Percentiles rank a stretch among this genome's conserved stretches.
phyloP scores from a whole-genome alignment of 208 protist genomes.

The Balamuthia mandrillaris region DNA sequence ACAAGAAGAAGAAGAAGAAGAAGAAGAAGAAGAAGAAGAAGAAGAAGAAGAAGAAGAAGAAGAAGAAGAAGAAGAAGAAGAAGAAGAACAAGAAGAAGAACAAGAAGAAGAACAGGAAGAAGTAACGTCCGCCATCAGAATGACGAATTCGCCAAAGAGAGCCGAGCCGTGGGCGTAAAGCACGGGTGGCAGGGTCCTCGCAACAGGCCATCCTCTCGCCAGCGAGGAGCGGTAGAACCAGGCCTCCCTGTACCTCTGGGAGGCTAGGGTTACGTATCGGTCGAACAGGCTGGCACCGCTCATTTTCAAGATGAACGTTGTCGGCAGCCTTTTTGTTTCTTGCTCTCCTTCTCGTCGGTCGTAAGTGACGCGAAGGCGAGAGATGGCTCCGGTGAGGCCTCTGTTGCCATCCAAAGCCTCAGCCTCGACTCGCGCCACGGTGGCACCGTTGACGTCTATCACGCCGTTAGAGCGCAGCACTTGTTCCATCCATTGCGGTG shows the following conservation, averaged over 20 bases:
- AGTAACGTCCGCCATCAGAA: constrained; percentile 41
- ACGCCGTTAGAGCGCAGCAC: no score
- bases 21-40: no score
- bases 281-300: not conserved
- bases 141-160: constrained; percentile 11
- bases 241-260: not conserved
- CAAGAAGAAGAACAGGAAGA: no score
- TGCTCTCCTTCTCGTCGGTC: not conserved
- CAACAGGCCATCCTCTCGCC: not conserved
- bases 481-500: no score
- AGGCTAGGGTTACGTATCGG: not conserved
- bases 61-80: no score
- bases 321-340: not conserved
- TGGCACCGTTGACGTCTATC: no score
- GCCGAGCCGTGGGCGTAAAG: not conserved
- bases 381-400: not conserved
- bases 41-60: no score
- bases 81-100: no score
- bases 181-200: not conserved
- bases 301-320: not conserved
- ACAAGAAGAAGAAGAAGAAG: no score
- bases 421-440: not conserved
- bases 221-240: not conserved
- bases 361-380: not conserved
- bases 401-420: not conserved